Conservation (phyloP, 2,329 filamentous ascomycete genomes). For the Paraconiothyrium sp. region DNA sequence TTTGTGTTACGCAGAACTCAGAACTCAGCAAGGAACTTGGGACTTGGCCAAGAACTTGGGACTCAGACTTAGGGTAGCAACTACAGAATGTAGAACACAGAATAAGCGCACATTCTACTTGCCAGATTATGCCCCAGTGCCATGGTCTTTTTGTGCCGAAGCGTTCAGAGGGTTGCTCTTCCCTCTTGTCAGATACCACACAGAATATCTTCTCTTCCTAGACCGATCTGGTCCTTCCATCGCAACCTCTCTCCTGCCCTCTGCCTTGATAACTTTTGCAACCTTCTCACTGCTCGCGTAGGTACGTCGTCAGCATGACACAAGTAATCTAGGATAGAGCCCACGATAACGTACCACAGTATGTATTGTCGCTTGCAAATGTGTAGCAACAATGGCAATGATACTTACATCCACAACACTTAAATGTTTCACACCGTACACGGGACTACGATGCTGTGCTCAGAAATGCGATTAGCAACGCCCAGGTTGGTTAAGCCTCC, state of each 20-base stretch:
- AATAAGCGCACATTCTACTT: too few relatives aligned
- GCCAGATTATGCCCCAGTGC: too few relatives aligned
- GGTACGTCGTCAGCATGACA: background rate
- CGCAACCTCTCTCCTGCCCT: background rate
- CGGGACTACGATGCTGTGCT: slow-evolving; percentile 11
- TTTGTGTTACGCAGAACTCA: too few relatives aligned
- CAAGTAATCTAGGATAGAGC: too few relatives aligned
- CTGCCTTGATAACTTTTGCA: slow-evolving; percentile 4
- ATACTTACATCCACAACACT: slow-evolving; percentile 5
- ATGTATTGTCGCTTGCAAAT: slow-evolving; percentile 8
- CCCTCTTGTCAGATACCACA: too few relatives aligned
- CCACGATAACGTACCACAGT: background rate
- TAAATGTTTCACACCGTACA: background rate
- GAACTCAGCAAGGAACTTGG: too few relatives aligned
- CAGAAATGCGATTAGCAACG: slow-evolving; percentile 30
- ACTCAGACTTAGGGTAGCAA: too few relatives aligned
- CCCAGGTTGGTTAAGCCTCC: slow-evolving; percentile 30
- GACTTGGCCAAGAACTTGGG: too few relatives aligned
- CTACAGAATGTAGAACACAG: too few relatives aligned
- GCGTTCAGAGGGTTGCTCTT: too few relatives aligned
- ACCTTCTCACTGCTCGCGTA: background rate
- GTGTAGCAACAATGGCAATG: background rate
- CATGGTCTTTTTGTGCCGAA: too few relatives aligned
- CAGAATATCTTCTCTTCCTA: background rate
- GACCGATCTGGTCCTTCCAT: background rate